Percentiles rank a stretch among this genome's conserved stretches.
These are phyloP conservation scores for Spathaspora sp. DNA, from an alignment of 1,139 yeast species.

Conservation along the genomic window DNA sequence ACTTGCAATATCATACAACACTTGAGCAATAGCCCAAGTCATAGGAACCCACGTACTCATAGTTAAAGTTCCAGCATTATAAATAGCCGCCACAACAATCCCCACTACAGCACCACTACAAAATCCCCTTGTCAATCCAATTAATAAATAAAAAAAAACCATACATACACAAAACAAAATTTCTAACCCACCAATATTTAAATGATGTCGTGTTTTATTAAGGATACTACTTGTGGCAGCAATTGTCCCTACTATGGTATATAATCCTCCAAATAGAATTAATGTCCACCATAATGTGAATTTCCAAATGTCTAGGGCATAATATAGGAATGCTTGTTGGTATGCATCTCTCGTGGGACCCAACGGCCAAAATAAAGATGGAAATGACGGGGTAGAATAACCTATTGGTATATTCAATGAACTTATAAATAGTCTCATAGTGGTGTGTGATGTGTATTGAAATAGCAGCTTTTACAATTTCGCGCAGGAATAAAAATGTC, in stretches of 20 bases:
- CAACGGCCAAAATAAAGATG: slow-evolving; percentile 76
- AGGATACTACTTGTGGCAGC: slow-evolving; percentile 48
- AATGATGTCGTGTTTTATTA: slow-evolving; percentile 22
- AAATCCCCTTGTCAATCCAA: slow-evolving; percentile 66
- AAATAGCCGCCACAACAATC: slow-evolving; percentile 58
- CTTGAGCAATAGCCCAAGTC: slow-evolving; percentile 69
- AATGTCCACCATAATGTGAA: slow-evolving; percentile 84
- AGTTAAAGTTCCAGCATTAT: slow-evolving; percentile 71
- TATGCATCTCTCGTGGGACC: slow-evolving; percentile 43
- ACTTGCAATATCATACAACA: slow-evolving; percentile 63
- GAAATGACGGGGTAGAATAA: slow-evolving; percentile 75
- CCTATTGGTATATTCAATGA: slow-evolving; percentile 69
- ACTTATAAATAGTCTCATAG: slow-evolving; percentile 29
- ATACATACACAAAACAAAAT: slow-evolving; percentile 29
- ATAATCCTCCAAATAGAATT: slow-evolving; percentile 62
- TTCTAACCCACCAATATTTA: slow-evolving; percentile 14
- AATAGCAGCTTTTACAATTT: neutral
- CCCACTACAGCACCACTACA: slow-evolving; percentile 77
- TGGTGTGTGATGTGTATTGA: neutral
- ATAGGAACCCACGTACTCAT: slow-evolving; percentile 96
- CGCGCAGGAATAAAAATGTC: neutral
- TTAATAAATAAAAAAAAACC: slow-evolving; percentile 42
- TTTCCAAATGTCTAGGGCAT: slow-evolving; percentile 73
- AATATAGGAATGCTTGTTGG: slow-evolving; percentile 61
- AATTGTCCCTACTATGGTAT: slow-evolving; percentile 61